These are phyloP conservation scores for Aureobasidium sp. DNA, from an alignment of 2,329 filamentous ascomycete species.

Conservation along the genomic window DNA sequence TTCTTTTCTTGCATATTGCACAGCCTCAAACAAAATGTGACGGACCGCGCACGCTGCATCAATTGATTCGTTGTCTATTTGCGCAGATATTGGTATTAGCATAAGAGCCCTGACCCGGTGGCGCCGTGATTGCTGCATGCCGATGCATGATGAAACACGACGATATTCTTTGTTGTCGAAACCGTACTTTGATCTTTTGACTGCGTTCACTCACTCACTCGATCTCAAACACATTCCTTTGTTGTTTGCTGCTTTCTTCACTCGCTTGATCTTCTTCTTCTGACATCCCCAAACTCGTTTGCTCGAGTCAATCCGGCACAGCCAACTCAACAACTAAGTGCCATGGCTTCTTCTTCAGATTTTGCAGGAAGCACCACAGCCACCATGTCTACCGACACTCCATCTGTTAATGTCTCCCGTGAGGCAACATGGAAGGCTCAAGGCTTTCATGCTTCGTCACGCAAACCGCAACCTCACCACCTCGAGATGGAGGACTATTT, in stretches of 20 bases:
- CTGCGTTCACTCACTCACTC: neutral
- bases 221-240: slow-evolving; percentile 7
- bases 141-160: slow-evolving; percentile 16
- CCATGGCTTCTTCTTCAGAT: slow-evolving; percentile 16
- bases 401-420: slow-evolving; percentile 16
- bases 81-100: slow-evolving; percentile 7
- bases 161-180: slow-evolving; percentile 9
- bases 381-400: slow-evolving; percentile 17
- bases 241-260: neutral
- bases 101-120: neutral
- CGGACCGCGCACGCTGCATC: neutral
- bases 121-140: slow-evolving; percentile 15
- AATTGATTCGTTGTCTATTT: neutral
- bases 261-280: neutral
- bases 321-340: neutral
- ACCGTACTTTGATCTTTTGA: slow-evolving; percentile 1
- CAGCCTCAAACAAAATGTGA: slow-evolving; percentile 12
- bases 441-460: slow-evolving; percentile 14
- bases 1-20: slow-evolving; percentile 18
- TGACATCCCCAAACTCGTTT: neutral
- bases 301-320: neutral
- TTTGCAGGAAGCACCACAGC: slow-evolving; percentile 17
- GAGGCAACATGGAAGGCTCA: slow-evolving; percentile 20
- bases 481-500: slow-evolving; percentile 36
- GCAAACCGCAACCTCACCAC: slow-evolving; percentile 25